Percentiles rank a stretch among this genome's conserved stretches.
phyloP scores from a whole-genome alignment of 2,329 filamentous ascomycete genomes.

The Calonectria fujianensis region DNA sequence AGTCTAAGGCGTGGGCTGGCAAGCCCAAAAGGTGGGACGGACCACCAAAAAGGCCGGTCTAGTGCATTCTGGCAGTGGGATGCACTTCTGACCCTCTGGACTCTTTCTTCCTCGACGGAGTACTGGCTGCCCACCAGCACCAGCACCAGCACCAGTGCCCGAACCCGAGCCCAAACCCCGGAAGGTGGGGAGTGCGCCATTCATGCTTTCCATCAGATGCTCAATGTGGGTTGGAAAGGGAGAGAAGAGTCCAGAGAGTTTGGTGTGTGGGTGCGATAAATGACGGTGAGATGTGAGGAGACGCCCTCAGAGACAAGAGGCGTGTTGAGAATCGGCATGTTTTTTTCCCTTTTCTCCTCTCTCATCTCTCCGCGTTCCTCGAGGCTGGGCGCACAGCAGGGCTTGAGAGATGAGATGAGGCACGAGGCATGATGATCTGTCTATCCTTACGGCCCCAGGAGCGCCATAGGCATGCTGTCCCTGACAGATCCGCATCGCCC shows the following conservation, averaged over 20 bases:
- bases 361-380: slow-evolving; percentile 25
- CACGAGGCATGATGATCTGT: slow-evolving; percentile 37
- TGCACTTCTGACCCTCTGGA: slow-evolving; percentile 13
- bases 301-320: slow-evolving; percentile 34
- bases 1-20: slow-evolving; percentile 38
- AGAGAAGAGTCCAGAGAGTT: slow-evolving; percentile 34
- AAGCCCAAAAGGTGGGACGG: slow-evolving; percentile 48
- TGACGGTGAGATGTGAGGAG: slow-evolving; percentile 36
- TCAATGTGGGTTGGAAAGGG: slow-evolving; percentile 36
- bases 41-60: slow-evolving; percentile 34
- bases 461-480: slow-evolving; percentile 37
- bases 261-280: slow-evolving; percentile 37
- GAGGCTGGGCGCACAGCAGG: slow-evolving; percentile 18
- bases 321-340: slow-evolving; percentile 16
- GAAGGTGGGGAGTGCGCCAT: slow-evolving; percentile 35
- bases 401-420: slow-evolving; percentile 27
- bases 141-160: slow-evolving; percentile 30
- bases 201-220: slow-evolving; percentile 35
- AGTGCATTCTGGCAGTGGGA: slow-evolving; percentile 27
- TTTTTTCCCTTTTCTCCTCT: slow-evolving; percentile 14
- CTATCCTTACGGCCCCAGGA: slow-evolving; percentile 33
- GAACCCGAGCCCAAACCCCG: slow-evolving; percentile 32
- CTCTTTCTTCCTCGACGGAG: slow-evolving; percentile 2
- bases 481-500: slow-evolving; percentile 35
- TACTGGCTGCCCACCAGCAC: background rate